Evolutionary conservation across 345 rosid species (phyloP), one percentile per base, ranked within the genome.

Genomic region (Punica granatum): DNA sequence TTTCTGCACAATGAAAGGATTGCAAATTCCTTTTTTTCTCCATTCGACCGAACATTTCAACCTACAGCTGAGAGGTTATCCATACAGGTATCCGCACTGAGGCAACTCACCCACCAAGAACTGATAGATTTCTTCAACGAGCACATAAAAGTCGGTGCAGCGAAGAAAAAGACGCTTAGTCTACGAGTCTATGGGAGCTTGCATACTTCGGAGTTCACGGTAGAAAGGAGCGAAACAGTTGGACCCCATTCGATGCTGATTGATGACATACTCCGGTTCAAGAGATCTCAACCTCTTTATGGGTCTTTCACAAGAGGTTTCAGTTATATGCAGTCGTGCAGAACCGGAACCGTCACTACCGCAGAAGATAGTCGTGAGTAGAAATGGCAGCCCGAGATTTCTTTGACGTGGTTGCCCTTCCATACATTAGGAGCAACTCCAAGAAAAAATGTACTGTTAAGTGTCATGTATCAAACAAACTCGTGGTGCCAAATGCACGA

Each of bases 231-330:
- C 31, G 82, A 84, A 7, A 18, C 80, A 46, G 67, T 72, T 46
- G 69, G 73, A 31, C 70, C 80, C 21, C 72, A 79, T 53, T 69
- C 80, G 0, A 72, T 76, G 41, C 75, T 72, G 48, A 83, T 90
- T 59, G 74, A 83, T 30, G 92, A 88, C 64, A 80, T 86, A 69
- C 78, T 86, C 75, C 69, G 85, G 67, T 92, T 92, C 82, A 88
- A 76, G 75, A 88, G 83, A 67, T 85, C 90, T 1, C 90, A 76
- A 34, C 80, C 97, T 46, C 96, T 90, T 59, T 85, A 90, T n/a
- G 87, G 89, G 61, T 88, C 96, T 34, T 81, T 77, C 72, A 83
- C 72, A 37, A 37, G 41, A 37, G 41, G 41, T 37, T 37, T 37
- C 41, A 37, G 41, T 37, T 37, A 37, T 37, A 37, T 37, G 41